Evolutionary conservation across 176 grass and related monocot species (phyloP), one percentile per base, ranked within the genome.

Genomic region (Alloteropsis semialata): DNA sequence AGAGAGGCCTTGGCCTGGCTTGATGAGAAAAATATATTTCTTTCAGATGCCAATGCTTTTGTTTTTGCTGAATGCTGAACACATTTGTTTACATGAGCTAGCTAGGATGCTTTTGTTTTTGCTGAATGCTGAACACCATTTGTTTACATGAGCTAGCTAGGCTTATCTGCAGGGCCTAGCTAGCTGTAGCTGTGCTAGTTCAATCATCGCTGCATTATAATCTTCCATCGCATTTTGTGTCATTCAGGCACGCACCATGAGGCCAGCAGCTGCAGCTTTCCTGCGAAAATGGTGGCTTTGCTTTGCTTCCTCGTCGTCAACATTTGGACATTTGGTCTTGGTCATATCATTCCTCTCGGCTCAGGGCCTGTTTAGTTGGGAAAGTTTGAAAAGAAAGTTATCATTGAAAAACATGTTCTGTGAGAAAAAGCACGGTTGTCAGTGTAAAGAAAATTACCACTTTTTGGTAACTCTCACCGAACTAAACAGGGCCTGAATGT

Each of bases 151-250:
- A 48, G 44, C 43, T 56, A 48, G 44, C 43, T 56, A 76, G 72
- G 78, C 28, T 90, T 53, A 42, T 76, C 81, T 41, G 65, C 78
- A 86, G 88, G 88, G 83, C 18, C 78, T 82, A 73, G 28, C 2
- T n/a, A 5, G 72, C 69, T 10, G 7, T 21, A 13, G 55, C 22
- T n/a, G n/a, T n/a, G n/a, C n/a, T 76, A 28, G 48, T 81, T 73
- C 88, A 90, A 86, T 90, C 88, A 90, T 90, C 48, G 50, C 44
- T 65, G 34, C 74, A 90, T 90, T 73, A 86, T 78, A 78, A 36
- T 77, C 63, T 49, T 74, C 14, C 64, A 32, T 44, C 24, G 57
- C 79, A 45, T 53, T 60, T 80, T 69, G 82, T 80, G 76, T 32
- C 82, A 73, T 78, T 65, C 83, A 82, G 44, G 82, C 87, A 71